Conservation (phyloP, 306 rosid genomes). For the Citrullus colocynthis region DNA sequence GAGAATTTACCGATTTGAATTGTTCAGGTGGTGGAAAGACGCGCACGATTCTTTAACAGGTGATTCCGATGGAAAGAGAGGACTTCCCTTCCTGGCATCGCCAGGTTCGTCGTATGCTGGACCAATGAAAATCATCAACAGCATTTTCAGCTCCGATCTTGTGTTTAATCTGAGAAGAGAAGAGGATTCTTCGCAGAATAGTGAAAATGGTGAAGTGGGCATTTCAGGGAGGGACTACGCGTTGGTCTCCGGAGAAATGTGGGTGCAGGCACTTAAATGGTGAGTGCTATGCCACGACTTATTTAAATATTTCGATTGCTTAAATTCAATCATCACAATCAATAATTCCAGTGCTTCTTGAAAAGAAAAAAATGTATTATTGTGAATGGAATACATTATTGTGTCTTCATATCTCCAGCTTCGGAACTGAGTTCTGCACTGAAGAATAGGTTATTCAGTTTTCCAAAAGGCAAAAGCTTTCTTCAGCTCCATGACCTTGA, state of each 20-base stretch:
- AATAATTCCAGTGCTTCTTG: background rate
- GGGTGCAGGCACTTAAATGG: conserved; percentile 98
- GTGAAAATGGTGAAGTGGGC: conserved; percentile 64
- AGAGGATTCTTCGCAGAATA: conserved; percentile 35
- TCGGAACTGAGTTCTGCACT: background rate
- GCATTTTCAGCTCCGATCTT: conserved; percentile 73
- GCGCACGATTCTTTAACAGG: conserved; percentile 57
- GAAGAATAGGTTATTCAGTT: background rate
- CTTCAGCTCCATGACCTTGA: background rate
- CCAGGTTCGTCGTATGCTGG: conserved; percentile 57
- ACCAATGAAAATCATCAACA: conserved; percentile 85
- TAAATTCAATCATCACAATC: background rate
- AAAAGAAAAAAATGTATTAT: background rate
- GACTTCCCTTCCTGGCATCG: conserved; percentile 42
- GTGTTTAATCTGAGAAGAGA: conserved; percentile 66
- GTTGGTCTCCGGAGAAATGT: conserved; percentile 86
- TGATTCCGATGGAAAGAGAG: conserved; percentile 45
- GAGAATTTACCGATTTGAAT: conserved; percentile 14
- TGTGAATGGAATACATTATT: background rate
- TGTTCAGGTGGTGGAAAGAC: conserved; percentile 96
- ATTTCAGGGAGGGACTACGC: conserved; percentile 89
- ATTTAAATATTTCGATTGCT: background rate
- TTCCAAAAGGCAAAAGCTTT: background rate
- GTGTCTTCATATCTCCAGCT: background rate
- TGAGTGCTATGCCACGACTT: conserved; percentile 23